Conservation (phyloP, 768 basidiomycete genomes). For the Kwoniella heveanensis region DNA sequence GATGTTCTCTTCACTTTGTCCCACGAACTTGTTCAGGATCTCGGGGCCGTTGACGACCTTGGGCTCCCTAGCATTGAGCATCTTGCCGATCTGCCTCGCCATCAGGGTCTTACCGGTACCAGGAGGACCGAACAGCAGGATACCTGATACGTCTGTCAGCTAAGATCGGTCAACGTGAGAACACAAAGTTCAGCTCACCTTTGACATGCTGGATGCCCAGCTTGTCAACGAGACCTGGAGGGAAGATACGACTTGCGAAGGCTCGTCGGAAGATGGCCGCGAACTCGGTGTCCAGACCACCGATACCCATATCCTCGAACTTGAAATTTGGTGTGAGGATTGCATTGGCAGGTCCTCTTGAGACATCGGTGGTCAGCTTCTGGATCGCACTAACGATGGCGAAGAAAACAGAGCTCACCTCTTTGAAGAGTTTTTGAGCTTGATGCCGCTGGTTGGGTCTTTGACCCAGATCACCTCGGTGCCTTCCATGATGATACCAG, state of each 20-base stretch:
- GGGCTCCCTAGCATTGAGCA: slow-evolving; percentile 96
- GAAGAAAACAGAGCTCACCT: slow-evolving; percentile 62
- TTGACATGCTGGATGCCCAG: slow-evolving; percentile 98
- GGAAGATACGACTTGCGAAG: slow-evolving; percentile 97
- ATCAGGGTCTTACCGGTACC: slow-evolving; percentile 98
- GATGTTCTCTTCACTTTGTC: slow-evolving; percentile 95
- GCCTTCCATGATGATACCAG: slow-evolving; percentile 82
- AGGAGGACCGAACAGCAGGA: slow-evolving; percentile 91
- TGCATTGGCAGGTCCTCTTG: slow-evolving; percentile 84
- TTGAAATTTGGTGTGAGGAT: slow-evolving; percentile 98
- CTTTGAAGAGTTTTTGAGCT: slow-evolving; percentile 86
- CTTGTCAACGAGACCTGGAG: slow-evolving; percentile 92
- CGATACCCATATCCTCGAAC: slow-evolving; percentile 99
- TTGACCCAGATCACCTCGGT: slow-evolving; percentile 91
- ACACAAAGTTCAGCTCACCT: slow-evolving; percentile 63
- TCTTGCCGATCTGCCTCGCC: slow-evolving; percentile 97
- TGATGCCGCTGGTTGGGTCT: slow-evolving; percentile 75
- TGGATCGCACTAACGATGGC: neutral
- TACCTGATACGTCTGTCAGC: slow-evolving; percentile 62
- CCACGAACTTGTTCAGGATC: slow-evolving; percentile 94
- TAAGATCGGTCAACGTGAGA: neutral
- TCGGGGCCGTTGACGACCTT: slow-evolving; percentile 99
- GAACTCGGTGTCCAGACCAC: slow-evolving; percentile 93
- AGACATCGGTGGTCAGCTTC: neutral
- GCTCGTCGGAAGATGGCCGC: slow-evolving; percentile 96